Conservation (phyloP, 2,329 filamentous ascomycete genomes). For the Xylaria sp. region DNA sequence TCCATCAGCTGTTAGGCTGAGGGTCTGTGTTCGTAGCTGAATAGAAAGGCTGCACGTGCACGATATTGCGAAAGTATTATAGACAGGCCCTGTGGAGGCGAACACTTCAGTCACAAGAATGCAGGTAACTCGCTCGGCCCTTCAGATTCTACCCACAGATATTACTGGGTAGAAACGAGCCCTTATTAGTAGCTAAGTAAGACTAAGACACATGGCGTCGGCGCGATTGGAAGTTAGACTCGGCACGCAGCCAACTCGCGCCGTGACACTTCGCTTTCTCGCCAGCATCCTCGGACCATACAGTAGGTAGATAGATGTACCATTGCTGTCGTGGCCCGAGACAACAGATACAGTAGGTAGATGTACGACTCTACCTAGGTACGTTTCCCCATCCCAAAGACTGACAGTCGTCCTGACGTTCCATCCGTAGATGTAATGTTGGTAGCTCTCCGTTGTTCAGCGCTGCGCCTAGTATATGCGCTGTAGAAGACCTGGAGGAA, state of each 20-base stretch:
- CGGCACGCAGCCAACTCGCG: conserved; percentile 2
- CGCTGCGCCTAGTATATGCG: too few species aligned
- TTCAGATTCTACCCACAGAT: neutral
- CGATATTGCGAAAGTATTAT: neutral
- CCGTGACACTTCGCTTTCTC: conserved; percentile 6
- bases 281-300: neutral
- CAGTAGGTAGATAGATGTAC: neutral
- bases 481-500: too few species aligned
- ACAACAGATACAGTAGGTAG: neutral
- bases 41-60: too few species aligned
- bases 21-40: too few species aligned
- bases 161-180: neutral
- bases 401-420: too few species aligned
- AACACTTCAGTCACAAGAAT: neutral
- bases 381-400: neutral
- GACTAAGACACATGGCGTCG: conserved; percentile 15
- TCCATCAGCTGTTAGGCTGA: neutral
- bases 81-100: neutral
- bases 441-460: too few species aligned
- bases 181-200: neutral
- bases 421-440: too few species aligned
- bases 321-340: neutral
- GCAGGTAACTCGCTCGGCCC: neutral
- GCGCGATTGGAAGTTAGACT: conserved; percentile 24
- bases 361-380: neutral